Evolutionary conservation across 2,329 filamentous ascomycete species (phyloP), one percentile per base, ranked within the genome.

Genomic region (Phialophora expanda): DNA sequence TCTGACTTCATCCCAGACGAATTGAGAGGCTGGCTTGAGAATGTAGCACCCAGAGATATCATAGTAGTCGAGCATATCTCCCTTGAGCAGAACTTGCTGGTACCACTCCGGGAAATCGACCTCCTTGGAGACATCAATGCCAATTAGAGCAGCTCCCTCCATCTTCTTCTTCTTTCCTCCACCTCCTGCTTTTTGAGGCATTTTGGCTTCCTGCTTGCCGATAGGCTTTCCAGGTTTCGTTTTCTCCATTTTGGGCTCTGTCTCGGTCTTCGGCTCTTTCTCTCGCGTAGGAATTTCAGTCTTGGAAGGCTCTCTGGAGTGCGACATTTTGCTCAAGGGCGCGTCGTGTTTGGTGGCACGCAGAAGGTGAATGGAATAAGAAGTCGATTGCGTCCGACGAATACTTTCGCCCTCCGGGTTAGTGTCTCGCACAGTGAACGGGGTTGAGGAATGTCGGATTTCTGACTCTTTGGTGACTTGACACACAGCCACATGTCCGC

Each of bases 41-140:
- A 98, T 95, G 80, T 97, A 98, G 83, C 96, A 97, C 56, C 93
- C 92, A n/a, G 93, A 92, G 68, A 98, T 94, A 81, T 97, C 91
- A 76, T 97, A 98, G 86, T 97, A 99, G 76, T 97, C 93, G 74
- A 98, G 89, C 90, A 99, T 91, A 78, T 97, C 92, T 73, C 92
- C 92, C 86, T 99, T 99, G 76, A 93, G 89, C 64, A 99, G 90
- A 67, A 98, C 91, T 81, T 99, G 94, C 81, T 97, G 92, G 81
- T 99, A 99, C 95, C 95, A 99, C 79, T 89, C 88, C 58, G 92
- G 85, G 77, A 99, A 95, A 81, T 98, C 92, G 56, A 91, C 89
- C 56, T 89, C 84, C 81, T 97, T 98, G 70, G 86, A 85, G 67
- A 90, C 88, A 69, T 93, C 95, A 75, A 97, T 97, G 70, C 93